Percentiles rank a stretch among this genome's conserved stretches.
Evolutionary conservation across 305 asterid species (phyloP).

Genomic region (Solanum hybrid): DNA sequence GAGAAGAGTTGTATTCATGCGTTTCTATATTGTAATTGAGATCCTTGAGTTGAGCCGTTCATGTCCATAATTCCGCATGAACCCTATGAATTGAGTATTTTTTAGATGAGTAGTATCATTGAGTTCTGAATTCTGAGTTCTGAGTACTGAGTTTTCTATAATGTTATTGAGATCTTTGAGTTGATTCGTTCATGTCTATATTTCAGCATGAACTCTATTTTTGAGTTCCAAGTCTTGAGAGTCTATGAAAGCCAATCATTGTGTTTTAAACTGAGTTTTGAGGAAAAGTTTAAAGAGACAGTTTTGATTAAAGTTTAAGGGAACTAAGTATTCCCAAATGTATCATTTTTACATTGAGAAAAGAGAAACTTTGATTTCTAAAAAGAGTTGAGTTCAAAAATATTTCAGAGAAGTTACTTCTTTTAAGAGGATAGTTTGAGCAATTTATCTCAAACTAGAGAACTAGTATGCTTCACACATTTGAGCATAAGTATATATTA

Average conservation of each 20-base stretch:
- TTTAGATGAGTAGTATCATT: background rate
- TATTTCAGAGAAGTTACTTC: background rate
- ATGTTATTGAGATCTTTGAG: background rate
- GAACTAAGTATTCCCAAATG: background rate
- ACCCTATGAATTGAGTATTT: background rate
- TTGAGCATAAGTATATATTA: background rate
- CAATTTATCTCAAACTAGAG: background rate
- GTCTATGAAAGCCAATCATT: background rate
- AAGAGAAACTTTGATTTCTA: background rate
- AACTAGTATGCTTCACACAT: background rate
- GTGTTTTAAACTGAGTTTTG: background rate
- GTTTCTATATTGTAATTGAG: background rate
- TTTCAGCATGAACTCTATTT: background rate
- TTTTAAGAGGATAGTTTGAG: background rate
- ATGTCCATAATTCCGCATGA: background rate
- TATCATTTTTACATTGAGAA: background rate
- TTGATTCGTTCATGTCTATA: background rate
- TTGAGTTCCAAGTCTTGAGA: background rate
- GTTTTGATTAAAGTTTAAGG: background rate
- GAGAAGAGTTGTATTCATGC: background rate
- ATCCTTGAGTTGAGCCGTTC: background rate
- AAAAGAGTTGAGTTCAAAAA: background rate
- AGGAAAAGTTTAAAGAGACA: background rate
- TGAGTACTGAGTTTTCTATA: background rate
- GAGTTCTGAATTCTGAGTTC: background rate